Evolutionary conservation across 208 protist genomes (phyloP), one percentile per base, ranked within the genome.

Genomic region (Sergeia podlipaevii): DNA sequence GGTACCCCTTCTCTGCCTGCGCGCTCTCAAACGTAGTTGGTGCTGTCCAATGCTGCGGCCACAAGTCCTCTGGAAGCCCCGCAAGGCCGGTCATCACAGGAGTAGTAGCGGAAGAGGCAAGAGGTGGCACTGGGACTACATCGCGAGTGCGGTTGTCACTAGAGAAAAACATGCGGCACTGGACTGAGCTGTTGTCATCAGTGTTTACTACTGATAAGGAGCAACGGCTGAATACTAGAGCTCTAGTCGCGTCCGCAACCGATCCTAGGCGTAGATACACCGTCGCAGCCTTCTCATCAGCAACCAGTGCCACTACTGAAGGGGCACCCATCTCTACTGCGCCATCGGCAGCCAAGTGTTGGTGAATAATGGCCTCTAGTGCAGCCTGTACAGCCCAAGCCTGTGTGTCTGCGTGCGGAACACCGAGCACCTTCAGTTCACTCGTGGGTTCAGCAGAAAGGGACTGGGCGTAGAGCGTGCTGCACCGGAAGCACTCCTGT

Each of bases 401-500:
- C 4, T 55, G 52, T 10, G 47, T 51, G 20, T 29, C 51, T 8
- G 52, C 18, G 1, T 18, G 41, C 23, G 57, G 70, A 21, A 85
- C 33, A 20, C 52, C 43, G 4, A 46, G 64, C n/a, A 89, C 62
- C 4, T 38, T 47, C 15, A 92, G 34, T 63, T 89, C 80, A 8
- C 56, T 56, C 33, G 56, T 67, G 7, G 80, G 80, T 10, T 43
- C 62, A 20, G 75, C 68, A 13, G 58, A 60, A 11, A 69, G 29
- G 41, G 65, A 81, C 15, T 74, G 60, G 4, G 48, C 39, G 47
- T 78, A 87, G 33, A 37, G 20, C 11, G 65, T 70, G 27, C 65
- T 68, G 61, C 86, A 94, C 18, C 86, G 70, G 45, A 76, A 91
- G 64, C 86, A 94, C 20, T 51, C 58, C 20, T 68, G 51, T 4